A percentile compares a stretch with the other conserved stretches of the same genome.
These are phyloP conservation scores for Sanguinoderma infundibulare DNA, from an alignment of 1,284 basidiomycete genomes.

Conservation along the genomic window DNA sequence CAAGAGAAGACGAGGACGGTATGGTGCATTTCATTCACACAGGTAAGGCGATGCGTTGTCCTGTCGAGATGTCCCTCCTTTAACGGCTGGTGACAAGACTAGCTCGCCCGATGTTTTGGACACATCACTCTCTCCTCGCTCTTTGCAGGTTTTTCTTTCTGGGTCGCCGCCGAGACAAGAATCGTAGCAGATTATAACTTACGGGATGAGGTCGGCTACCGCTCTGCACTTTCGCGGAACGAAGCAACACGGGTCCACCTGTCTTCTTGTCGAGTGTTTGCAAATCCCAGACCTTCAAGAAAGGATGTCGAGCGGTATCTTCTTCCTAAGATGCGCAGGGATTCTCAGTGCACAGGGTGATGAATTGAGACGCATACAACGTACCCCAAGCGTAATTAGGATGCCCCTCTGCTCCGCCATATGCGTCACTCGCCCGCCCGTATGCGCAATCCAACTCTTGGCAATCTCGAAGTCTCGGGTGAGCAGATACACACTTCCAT, in stretches of 20 bases:
- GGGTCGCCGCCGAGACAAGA: too few relatives aligned
- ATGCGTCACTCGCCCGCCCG: constrained; percentile 79
- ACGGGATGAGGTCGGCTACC: constrained; percentile 84
- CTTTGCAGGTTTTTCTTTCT: too few relatives aligned
- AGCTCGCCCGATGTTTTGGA: too few relatives aligned
- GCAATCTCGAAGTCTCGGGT: constrained; percentile 75
- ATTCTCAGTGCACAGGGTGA: background rate
- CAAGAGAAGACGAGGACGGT: too few relatives aligned
- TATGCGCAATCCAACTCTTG: constrained; percentile 81
- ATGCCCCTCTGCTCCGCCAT: constrained; percentile 81
- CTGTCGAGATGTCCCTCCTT: too few relatives aligned
- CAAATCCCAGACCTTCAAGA: constrained; percentile 92
- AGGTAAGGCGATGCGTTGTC: background rate
- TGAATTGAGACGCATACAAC: constrained; percentile 34
- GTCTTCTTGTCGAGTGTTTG: constrained; percentile 76
- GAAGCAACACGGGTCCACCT: constrained; percentile 68
- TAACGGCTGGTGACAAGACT: too few relatives aligned
- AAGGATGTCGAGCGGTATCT: constrained; percentile 69
- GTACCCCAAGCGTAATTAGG: constrained; percentile 83
- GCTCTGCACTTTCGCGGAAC: constrained; percentile 80
- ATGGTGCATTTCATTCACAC: background rate
- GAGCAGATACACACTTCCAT: constrained; percentile 79
- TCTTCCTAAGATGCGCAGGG: constrained; percentile 77
- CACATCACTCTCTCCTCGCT: too few relatives aligned
- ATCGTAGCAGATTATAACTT: constrained; percentile 37